phyloP scores from a whole-genome alignment of 2,329 filamentous ascomycete species.

The Amphichorda felina region DNA sequence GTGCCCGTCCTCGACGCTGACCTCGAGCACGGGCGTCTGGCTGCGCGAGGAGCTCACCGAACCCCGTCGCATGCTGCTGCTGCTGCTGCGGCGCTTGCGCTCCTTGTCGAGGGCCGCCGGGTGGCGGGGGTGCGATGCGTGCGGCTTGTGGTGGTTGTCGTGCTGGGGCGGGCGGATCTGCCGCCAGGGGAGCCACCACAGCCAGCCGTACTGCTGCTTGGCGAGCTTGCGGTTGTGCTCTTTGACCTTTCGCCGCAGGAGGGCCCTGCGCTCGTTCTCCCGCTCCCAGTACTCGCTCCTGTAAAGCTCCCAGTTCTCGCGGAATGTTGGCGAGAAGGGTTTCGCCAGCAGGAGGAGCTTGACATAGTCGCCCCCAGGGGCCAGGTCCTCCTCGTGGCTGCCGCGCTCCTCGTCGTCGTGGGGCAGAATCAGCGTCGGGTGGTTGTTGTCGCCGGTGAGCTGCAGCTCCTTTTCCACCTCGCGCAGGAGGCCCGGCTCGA shows the following conservation, averaged over 20 bases:
- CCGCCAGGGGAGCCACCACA: slow-evolving; percentile 78
- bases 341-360: slow-evolving; percentile 86
- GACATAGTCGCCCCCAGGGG: slow-evolving; percentile 81
- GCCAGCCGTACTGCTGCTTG: slow-evolving; percentile 56
- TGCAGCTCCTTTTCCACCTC: slow-evolving; percentile 49
- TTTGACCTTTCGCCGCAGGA: slow-evolving; percentile 59
- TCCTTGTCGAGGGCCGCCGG: slow-evolving; percentile 29
- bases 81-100: slow-evolving; percentile 37
- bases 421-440: slow-evolving; percentile 28
- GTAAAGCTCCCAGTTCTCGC: slow-evolving; percentile 95
- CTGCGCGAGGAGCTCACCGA: slow-evolving; percentile 40
- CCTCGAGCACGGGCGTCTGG: slow-evolving; percentile 34
- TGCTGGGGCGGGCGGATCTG: slow-evolving; percentile 21
- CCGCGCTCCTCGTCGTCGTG: slow-evolving; percentile 47
- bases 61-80: slow-evolving; percentile 37
- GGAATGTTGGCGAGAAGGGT: slow-evolving; percentile 86
- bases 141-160: slow-evolving; percentile 20
- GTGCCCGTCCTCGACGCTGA: slow-evolving; percentile 20
- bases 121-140: slow-evolving; percentile 15
- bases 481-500: slow-evolving; percentile 51
- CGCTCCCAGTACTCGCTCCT: slow-evolving; percentile 92
- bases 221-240: slow-evolving; percentile 57
- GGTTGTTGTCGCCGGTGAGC: slow-evolving; percentile 24
- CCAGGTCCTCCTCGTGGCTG: slow-evolving; percentile 80
- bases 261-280: slow-evolving; percentile 78